phyloP scores from a whole-genome alignment of 257 asterid genomes.

The Salvia rosmarinus region DNA sequence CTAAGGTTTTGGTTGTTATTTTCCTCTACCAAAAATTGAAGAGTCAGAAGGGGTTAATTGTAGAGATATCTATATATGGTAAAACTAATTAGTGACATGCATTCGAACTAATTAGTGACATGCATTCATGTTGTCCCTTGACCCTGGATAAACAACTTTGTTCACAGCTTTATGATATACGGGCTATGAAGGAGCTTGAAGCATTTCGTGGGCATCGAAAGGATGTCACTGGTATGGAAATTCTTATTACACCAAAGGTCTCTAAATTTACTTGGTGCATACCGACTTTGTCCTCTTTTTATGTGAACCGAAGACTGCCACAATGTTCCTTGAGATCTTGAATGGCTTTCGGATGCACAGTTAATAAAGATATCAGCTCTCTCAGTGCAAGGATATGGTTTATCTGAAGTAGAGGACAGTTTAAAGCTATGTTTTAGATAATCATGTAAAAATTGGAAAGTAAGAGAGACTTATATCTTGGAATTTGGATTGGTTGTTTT shows the following conservation, averaged over 20 bases:
- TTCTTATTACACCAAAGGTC: conserved; percentile 23
- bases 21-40: conserved; percentile 6
- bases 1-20: conserved; percentile 27
- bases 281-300: not conserved
- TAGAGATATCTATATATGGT: not conserved
- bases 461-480: conserved; percentile 18
- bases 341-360: conserved; percentile 24
- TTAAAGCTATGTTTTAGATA: not conserved
- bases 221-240: conserved; percentile 81
- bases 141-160: conserved; percentile 24
- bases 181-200: conserved; percentile 98
- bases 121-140: conserved; percentile 22
- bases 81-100: too few relatives aligned
- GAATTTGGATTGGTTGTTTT: not conserved
- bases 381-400: conserved; percentile 23
- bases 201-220: conserved; percentile 95
- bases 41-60: conserved; percentile 3
- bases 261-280: conserved; percentile 32
- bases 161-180: conserved; percentile 91
- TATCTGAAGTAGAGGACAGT: conserved; percentile 9
- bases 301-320: conserved; percentile 18
- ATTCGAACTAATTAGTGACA: not conserved
- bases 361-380: conserved; percentile 18
- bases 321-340: conserved; percentile 29
- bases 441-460: not conserved